Evolutionary conservation across 1,139 yeast species (phyloP).

Genomic region (Debaryomyces sp.): DNA sequence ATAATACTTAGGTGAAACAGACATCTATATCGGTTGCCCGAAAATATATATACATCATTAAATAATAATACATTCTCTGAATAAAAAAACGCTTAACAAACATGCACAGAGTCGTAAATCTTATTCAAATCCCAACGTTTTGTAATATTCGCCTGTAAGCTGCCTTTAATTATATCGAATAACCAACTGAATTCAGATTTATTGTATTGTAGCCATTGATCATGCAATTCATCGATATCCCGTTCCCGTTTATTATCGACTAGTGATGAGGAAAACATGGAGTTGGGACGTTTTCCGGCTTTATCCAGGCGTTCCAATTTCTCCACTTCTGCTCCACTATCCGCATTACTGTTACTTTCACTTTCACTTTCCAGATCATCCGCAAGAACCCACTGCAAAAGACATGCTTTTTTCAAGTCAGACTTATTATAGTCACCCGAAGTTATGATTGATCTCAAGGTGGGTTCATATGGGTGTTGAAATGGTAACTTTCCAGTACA

Average conservation of each 20-base stretch:
- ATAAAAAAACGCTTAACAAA: background rate
- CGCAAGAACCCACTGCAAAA: constrained; percentile 29
- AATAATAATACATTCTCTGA: background rate
- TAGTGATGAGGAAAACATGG: constrained; percentile 4
- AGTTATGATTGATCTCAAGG: constrained; percentile 70
- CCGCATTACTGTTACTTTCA: constrained; percentile 12
- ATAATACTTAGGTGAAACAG: background rate
- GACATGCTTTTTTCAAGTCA: constrained; percentile 39
- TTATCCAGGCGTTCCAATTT: constrained; percentile 26
- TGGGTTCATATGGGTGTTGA: constrained; percentile 78
- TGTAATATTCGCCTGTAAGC: constrained; percentile 54
- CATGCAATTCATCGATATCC: constrained; percentile 16
- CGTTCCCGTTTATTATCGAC: constrained; percentile 9
- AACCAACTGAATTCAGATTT: constrained; percentile 31
- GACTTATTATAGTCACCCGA: constrained; percentile 62
- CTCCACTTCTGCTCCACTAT: constrained; percentile 7
- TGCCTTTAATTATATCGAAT: constrained; percentile 52
- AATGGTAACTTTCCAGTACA: constrained; percentile 78
- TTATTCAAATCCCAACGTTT: constrained; percentile 52
- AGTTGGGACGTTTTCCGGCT: constrained; percentile 12
- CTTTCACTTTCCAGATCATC: constrained; percentile 14
- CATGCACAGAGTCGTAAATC: constrained; percentile 17
- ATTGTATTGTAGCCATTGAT: constrained; percentile 27
- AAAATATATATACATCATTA: background rate
- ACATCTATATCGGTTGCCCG: background rate